Evolutionary conservation across 2,329 filamentous ascomycete species (phyloP).

Genomic region (Tolypocladium tundrense): DNA sequence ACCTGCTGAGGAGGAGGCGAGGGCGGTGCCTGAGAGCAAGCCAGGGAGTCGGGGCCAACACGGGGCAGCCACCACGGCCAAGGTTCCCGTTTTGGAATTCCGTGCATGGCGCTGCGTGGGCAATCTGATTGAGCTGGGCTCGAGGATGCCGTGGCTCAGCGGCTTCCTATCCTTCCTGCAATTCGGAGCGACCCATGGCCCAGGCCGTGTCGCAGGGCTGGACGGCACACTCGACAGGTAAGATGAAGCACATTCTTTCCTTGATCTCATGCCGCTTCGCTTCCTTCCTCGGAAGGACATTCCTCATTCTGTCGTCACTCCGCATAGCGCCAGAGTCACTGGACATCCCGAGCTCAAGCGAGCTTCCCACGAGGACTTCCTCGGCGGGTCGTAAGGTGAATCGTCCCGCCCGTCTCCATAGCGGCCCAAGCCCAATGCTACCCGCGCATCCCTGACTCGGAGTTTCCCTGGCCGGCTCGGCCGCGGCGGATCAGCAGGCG

Average conservation of each 20-base stretch:
- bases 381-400: neutral
- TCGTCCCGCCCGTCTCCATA: constrained; percentile 2
- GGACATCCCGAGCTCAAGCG: constrained; percentile 16
- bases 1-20: neutral
- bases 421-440: constrained; percentile 4
- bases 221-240: constrained; percentile 85
- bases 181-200: constrained; percentile 61
- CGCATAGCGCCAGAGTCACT: constrained; percentile 37
- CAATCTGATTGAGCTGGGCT: constrained; percentile 61
- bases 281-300: constrained; percentile 1
- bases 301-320: constrained; percentile 12
- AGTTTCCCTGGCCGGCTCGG: neutral
- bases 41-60: neutral
- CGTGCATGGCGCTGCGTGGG: constrained; percentile 65
- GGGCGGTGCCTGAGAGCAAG: neutral
- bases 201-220: constrained; percentile 62
- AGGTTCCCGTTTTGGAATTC: constrained; percentile 65
- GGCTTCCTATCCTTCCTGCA: constrained; percentile 68
- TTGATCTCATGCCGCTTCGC: constrained; percentile 4
- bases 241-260: constrained; percentile 27
- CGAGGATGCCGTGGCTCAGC: constrained; percentile 84
- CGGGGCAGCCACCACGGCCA: constrained; percentile 14
- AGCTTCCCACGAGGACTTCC: constrained; percentile 1
- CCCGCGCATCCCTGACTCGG: neutral
- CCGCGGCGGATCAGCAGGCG: neutral